phyloP scores from a whole-genome alignment of 2,329 filamentous ascomycete genomes.

The Talaromyces sp. region DNA sequence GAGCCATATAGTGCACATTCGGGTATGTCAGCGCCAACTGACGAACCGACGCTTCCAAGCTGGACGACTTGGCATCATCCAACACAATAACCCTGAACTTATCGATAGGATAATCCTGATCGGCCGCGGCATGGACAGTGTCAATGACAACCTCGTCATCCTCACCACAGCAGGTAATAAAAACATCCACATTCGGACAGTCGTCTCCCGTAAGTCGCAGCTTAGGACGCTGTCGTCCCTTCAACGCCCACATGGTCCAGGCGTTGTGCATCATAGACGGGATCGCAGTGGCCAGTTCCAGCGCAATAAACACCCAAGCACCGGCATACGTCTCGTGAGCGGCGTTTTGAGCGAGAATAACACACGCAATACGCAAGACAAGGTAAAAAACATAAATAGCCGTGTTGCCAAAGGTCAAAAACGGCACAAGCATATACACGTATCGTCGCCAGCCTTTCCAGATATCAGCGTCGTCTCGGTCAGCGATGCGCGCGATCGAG shows the following conservation, averaged over 20 bases:
- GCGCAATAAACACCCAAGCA: slow-evolving; percentile 59
- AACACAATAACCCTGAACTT: slow-evolving; percentile 40
- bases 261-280: slow-evolving; percentile 58
- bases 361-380: slow-evolving; percentile 52
- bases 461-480: slow-evolving; percentile 39
- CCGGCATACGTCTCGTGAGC: slow-evolving; percentile 45
- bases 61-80: slow-evolving; percentile 40
- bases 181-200: slow-evolving; percentile 44
- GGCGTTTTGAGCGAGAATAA: slow-evolving; percentile 52
- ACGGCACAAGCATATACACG: slow-evolving; percentile 35
- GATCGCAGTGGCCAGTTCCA: slow-evolving; percentile 55
- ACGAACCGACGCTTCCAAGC: slow-evolving; percentile 37
- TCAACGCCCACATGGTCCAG: slow-evolving; percentile 59
- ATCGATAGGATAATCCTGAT: slow-evolving; percentile 44
- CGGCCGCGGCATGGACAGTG: slow-evolving; percentile 39
- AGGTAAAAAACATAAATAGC: slow-evolving; percentile 49
- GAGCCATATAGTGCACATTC: slow-evolving; percentile 45
- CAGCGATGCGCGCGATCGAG: slow-evolving; percentile 36
- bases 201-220: slow-evolving; percentile 38
- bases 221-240: slow-evolving; percentile 55
- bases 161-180: slow-evolving; percentile 48
- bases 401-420: slow-evolving; percentile 38
- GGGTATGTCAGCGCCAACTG: slow-evolving; percentile 37
- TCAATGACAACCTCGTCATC: slow-evolving; percentile 44
- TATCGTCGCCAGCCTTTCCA: slow-evolving; percentile 40